A percentile compares a stretch with the other conserved stretches of the same genome.
These are phyloP conservation scores for Saccharomycopsis sp. DNA, from an alignment of 805 yeast species.

Conservation along the genomic window DNA sequence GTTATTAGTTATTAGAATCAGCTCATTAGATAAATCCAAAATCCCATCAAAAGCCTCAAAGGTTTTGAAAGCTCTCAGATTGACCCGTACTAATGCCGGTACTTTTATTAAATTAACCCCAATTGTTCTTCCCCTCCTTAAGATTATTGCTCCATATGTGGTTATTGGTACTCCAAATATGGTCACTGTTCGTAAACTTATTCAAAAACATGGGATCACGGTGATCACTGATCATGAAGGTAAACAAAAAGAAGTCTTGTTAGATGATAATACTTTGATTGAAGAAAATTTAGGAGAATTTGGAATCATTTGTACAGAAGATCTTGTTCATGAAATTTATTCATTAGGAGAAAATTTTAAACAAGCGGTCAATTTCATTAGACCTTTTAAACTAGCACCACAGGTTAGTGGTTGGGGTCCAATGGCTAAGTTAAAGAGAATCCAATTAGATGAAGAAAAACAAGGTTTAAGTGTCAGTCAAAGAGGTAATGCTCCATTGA, in stretches of 20 bases:
- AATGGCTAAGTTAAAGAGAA: conserved; percentile 52
- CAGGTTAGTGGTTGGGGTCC: conserved; percentile 73
- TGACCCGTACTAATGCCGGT: conserved; percentile 51
- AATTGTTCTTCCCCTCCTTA: conserved; percentile 51
- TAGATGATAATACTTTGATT: conserved; percentile 66
- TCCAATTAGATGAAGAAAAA: conserved; percentile 44
- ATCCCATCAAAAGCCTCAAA: conserved; percentile 56
- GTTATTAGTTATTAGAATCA: conserved; percentile 56
- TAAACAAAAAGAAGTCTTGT: conserved; percentile 31
- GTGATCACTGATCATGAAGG: conserved; percentile 24
- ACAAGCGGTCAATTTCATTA: conserved; percentile 46
- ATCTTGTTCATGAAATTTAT: conserved; percentile 61
- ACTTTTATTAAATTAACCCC: conserved; percentile 59
- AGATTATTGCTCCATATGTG: conserved; percentile 60
- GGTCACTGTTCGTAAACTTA: conserved; percentile 56
- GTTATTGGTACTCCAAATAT: conserved; percentile 70
- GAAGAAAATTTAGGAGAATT: conserved; percentile 62
- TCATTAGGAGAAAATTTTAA: conserved; percentile 57
- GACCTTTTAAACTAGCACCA: conserved; percentile 58
- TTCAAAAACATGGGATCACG: conserved; percentile 69
- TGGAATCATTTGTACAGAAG: conserved; percentile 74
- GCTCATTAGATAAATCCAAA: conserved; percentile 49
- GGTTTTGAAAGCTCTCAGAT: conserved; percentile 50
- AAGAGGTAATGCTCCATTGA: conserved; percentile 53
- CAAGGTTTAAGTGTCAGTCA: conserved; percentile 36